Percentiles rank a stretch among this genome's conserved stretches.
These are phyloP conservation scores for Colletotrichum neosansevieriae DNA, from an alignment of 2,329 filamentous ascomycete genomes.

Conservation along the genomic window DNA sequence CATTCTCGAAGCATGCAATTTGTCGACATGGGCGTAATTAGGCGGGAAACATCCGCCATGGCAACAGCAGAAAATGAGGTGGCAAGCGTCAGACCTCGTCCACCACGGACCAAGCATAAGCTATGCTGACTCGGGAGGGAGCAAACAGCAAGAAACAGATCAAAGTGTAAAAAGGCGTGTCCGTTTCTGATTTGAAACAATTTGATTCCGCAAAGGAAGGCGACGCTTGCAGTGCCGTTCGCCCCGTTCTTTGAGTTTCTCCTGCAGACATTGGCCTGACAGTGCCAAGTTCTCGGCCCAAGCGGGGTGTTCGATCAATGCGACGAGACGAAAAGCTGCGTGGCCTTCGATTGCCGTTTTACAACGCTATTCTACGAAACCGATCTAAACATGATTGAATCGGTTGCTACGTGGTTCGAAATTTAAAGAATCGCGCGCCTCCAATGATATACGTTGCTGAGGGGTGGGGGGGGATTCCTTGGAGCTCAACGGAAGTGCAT, in stretches of 20 bases:
- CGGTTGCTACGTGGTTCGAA: not conserved
- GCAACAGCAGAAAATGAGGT: not conserved
- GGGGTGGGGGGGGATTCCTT: not conserved
- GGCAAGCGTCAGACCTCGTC: not conserved
- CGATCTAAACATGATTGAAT: not conserved
- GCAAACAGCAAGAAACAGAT: not conserved
- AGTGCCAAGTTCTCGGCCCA: constrained; percentile 26
- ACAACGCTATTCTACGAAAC: not conserved
- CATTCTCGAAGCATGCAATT: not conserved
- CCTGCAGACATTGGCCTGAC: constrained; percentile 14
- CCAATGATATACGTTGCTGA: not conserved
- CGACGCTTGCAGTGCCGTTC: not conserved
- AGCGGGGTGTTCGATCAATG: constrained; percentile 31
- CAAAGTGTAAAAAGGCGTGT: not conserved
- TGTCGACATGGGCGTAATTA: not conserved
- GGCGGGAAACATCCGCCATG: not conserved
- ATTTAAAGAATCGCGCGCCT: not conserved
- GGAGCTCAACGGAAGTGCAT: not conserved
- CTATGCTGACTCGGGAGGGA: constrained; percentile 1
- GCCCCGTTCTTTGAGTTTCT: constrained; percentile 15
- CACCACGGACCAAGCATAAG: constrained; percentile 16
- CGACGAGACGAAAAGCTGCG: not conserved
- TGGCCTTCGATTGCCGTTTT: not conserved
- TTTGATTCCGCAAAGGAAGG: not conserved
- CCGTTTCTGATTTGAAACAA: constrained; percentile 37